Conservation (phyloP, 2,329 filamentous ascomycete species). For the Aspergillus pseudonomiae region DNA sequence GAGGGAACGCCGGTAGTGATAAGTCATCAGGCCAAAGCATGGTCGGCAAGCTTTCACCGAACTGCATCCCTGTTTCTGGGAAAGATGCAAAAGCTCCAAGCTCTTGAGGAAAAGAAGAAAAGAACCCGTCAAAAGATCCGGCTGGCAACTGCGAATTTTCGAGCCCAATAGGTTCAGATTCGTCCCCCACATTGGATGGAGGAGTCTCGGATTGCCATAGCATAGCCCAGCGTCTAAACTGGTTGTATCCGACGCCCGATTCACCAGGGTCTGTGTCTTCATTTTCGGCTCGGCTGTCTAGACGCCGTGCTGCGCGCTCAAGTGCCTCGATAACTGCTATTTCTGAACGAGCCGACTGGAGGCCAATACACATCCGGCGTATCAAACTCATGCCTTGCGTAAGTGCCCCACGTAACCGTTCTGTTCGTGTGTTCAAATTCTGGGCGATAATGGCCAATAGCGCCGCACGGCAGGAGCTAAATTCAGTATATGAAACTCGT, state of each 20-base stretch:
- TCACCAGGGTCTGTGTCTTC: conserved; percentile 27
- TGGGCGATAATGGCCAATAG: conserved; percentile 46
- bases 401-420: conserved; percentile 40
- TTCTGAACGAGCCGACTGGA: conserved; percentile 51
- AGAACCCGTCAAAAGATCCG: conserved; percentile 22
- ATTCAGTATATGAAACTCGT: conserved; percentile 55
- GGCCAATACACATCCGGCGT: conserved; percentile 50
- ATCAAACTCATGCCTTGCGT: conserved; percentile 50
- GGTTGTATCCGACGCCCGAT: conserved; percentile 42
- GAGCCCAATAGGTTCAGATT: neutral
- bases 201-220: conserved; percentile 35
- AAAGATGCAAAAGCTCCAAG: conserved; percentile 16
- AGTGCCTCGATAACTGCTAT: conserved; percentile 52
- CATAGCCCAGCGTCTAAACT: conserved; percentile 51
- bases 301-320: conserved; percentile 44
- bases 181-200: neutral
- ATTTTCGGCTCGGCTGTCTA: conserved; percentile 39
- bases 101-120: conserved; percentile 23
- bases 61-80: conserved; percentile 1
- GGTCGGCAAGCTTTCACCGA: neutral
- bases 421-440: conserved; percentile 27
- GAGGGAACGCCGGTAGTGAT: neutral
- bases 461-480: conserved; percentile 54
- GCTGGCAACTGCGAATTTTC: neutral
- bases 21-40: neutral